Evolutionary conservation across 768 basidiomycete species (phyloP).

Genomic region (Termitomyces bulborhizus): DNA sequence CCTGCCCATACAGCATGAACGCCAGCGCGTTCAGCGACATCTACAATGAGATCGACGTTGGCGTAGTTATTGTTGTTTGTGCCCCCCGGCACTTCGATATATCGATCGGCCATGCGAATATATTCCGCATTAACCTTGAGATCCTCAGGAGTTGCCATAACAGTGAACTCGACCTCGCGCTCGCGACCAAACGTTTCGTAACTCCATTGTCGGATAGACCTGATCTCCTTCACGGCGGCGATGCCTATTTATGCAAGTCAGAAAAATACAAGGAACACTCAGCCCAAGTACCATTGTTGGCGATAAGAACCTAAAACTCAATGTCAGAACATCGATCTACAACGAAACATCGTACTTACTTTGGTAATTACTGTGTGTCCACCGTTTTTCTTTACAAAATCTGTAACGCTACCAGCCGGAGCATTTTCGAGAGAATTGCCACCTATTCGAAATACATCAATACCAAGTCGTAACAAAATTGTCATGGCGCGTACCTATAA

Average conservation of each 20-base stretch:
- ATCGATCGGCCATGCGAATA: constrained; percentile 99
- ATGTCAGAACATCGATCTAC: constrained; percentile 4
- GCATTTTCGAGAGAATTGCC: constrained; percentile 90
- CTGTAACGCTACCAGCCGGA: constrained; percentile 67
- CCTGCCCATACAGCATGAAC: constrained; percentile 99
- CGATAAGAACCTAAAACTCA: constrained; percentile 79
- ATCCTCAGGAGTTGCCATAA: constrained; percentile 99
- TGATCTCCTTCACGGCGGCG: constrained; percentile 98
- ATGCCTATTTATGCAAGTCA: constrained; percentile 56
- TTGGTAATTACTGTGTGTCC: constrained; percentile 99
- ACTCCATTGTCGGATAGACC: constrained; percentile 98
- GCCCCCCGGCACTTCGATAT: constrained; percentile 97
- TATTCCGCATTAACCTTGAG: constrained; percentile 99
- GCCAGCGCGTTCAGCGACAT: constrained; percentile 93
- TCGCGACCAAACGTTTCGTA: constrained; percentile 99
- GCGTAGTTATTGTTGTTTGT: constrained; percentile 99
- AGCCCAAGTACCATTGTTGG: constrained; percentile 77
- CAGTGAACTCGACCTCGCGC: constrained; percentile 95
- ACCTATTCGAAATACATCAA: constrained; percentile 43
- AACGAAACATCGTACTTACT: constrained; percentile 38
- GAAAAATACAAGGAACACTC: background rate
- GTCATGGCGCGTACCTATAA: constrained; percentile 34
- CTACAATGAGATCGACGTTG: constrained; percentile 98
- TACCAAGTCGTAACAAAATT: constrained; percentile 10
- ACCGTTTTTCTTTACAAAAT: constrained; percentile 87